Evolutionary conservation across 2,329 filamentous ascomycete genomes (phyloP), one percentile per base, ranked within the genome.

Genomic region (Diaporthe sp.): DNA sequence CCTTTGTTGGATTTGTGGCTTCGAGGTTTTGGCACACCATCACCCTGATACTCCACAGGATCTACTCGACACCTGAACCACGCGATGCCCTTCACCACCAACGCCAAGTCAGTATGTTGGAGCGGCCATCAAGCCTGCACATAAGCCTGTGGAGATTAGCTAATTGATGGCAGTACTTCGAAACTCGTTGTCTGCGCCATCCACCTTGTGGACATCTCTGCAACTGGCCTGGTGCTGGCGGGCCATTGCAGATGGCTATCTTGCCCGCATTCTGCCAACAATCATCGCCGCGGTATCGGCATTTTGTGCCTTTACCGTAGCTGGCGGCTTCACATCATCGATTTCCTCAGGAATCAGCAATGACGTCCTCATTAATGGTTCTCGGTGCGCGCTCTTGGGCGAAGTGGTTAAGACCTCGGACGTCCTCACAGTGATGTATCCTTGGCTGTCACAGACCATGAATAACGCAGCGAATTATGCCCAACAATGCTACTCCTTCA

Each of bases 21-120:
- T 74, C 75, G 0, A 58, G 78, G 0, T 63, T 78, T 22, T 81
- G 80, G 79, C 69, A 72, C 0, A 71, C 80, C 15, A n/a, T 73
- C 1, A 76, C 74, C 25, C 78, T 80, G 35, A 17, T 58, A 0
- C 47, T 79, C 12, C 78, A 81, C 65, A 59, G 74, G 5, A 15
- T 39, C 9, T 75, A 77, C 17, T 81, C 78, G 1, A 73, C 71
- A 12, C 44, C 59, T 4, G 35, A 59, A 1, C 74, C 78, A 1
- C 76, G 76, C 19, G 80, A 81, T 53, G 77, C 69, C 3, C 44
- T 81, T 0, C 75, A 81, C 30, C 79, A 82, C 32, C 80, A 80
- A 55, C 77, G 77, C 1, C 79, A 81, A 63, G 75, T 75, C n/a
- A 42, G 65, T 69, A 69, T 1, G 47, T 51, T 22, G 1, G 7